Percentiles rank a stretch among this genome's conserved stretches.
phyloP scores from a whole-genome alignment of 176 grass and related monocot genomes.

The Musa beccarii region DNA sequence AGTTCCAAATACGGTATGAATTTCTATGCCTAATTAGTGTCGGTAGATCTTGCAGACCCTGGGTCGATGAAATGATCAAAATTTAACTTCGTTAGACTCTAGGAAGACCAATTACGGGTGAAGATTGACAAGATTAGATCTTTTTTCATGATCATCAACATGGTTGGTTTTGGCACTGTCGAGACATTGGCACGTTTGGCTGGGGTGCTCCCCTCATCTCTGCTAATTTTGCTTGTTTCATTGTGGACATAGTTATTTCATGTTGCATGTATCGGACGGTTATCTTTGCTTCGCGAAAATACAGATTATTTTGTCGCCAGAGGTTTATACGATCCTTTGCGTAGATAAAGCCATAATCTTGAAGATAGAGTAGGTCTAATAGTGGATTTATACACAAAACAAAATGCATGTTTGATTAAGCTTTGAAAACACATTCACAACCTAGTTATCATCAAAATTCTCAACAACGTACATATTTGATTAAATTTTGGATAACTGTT shows the following conservation, averaged over 20 bases:
- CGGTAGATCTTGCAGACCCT: background rate
- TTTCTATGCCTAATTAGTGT: background rate
- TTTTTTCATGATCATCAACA: background rate
- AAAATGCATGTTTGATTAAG: too few relatives aligned
- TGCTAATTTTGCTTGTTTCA: background rate
- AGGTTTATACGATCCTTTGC: background rate
- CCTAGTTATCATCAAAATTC: too few relatives aligned
- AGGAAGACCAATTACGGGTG: background rate
- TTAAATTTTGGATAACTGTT: too few relatives aligned
- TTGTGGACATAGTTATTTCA: background rate
- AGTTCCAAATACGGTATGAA: background rate
- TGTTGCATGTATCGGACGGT: background rate
- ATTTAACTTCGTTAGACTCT: background rate
- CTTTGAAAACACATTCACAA: too few relatives aligned
- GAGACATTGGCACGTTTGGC: background rate
- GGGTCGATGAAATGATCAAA: background rate
- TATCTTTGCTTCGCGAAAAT: background rate
- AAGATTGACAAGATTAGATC: background rate
- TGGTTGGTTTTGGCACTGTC: background rate
- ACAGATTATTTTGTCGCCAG: background rate
- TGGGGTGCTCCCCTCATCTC: background rate
- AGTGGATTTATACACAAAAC: background rate
- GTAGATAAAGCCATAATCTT: background rate
- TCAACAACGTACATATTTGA: too few relatives aligned
- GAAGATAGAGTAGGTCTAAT: background rate